Percentiles rank a stretch among this genome's conserved stretches.
These are phyloP conservation scores for Penicillium coffeae DNA, from an alignment of 495 filamentous ascomycete genomes.

Conservation along the genomic window DNA sequence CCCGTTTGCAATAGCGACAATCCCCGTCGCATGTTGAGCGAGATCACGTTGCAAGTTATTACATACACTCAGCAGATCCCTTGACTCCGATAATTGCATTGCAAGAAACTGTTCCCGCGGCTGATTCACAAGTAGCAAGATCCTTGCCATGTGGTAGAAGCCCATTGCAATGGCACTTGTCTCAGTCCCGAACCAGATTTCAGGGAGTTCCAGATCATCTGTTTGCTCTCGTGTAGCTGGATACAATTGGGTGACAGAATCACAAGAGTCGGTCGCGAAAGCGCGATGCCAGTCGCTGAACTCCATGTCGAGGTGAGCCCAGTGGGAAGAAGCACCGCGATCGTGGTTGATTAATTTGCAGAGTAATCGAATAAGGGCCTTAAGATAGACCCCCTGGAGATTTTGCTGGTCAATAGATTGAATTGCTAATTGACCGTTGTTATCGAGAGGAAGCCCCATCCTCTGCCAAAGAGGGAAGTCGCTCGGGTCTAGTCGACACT, in stretches of 20 bases:
- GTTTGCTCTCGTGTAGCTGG: not conserved
- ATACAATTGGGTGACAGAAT: slow-evolving; percentile 3
- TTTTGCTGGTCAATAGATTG: not conserved
- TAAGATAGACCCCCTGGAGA: slow-evolving; percentile 5
- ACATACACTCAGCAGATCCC: slow-evolving; percentile 34
- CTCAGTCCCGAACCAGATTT: slow-evolving; percentile 47
- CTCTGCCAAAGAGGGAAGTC: slow-evolving; percentile 44
- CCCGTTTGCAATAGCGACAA: slow-evolving; percentile 40
- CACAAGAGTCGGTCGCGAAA: slow-evolving; percentile 5
- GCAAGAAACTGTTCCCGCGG: slow-evolving; percentile 37
- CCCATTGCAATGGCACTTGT: slow-evolving; percentile 49
- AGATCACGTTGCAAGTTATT: slow-evolving; percentile 32
- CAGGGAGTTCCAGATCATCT: slow-evolving; percentile 25
- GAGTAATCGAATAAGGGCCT: slow-evolving; percentile 43
- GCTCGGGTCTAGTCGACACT: slow-evolving; percentile 43
- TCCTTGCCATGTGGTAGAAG: slow-evolving; percentile 48
- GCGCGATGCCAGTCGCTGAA: slow-evolving; percentile 9
- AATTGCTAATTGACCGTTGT: slow-evolving; percentile 17
- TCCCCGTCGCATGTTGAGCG: slow-evolving; percentile 37
- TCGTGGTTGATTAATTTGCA: slow-evolving; percentile 44
- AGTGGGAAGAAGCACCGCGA: not conserved
- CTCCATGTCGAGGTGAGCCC: slow-evolving; percentile 5
- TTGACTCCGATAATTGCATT: slow-evolving; percentile 22
- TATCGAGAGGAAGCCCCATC: slow-evolving; percentile 44
- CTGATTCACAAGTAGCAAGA: slow-evolving; percentile 44